Base-by-base conservation (phyloP, 805 yeast species). In the Diddensiella santjacobensis region DNA sequence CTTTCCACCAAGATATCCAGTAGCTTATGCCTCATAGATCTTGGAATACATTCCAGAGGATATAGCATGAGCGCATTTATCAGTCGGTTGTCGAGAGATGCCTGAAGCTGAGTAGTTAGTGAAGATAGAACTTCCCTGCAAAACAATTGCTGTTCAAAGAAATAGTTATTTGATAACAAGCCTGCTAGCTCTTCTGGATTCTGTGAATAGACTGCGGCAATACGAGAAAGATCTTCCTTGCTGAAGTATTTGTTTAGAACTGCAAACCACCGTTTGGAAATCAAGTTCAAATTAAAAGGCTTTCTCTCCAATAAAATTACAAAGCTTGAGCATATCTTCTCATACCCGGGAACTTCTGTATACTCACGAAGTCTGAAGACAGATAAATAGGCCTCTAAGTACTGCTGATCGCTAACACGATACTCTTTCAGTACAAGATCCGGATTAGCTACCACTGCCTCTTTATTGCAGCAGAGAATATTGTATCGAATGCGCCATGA, bases 211-310 rank as follows among this genome's bases (percentile, higher is more conserved):
- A 44, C 24, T n/a, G 17, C 35, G 4, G 40, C 39, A 2, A 54
- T n/a, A 4, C 24, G 6, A 1, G 22, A 29, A 2, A 48, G 15
- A 18, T 50, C 37, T 5, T 45, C 42, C 30, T 23, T 37, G 11
- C 36, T 35, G 39, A 47, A 52, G 11, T 39, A 17, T 2, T 35
- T 20, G 18, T 50, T 47, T 3, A 49, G 47, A 10, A 54, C 22
- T 13, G 50, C 8, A 5, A 54, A 38, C 58, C 58, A 54, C 20
- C 58, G 44, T 13, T 35, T 38, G 4, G 52, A 29, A 19, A 53
- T 26, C 6, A 20, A 15, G 3, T 33, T 11, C 8, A 53, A 23
- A 10, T 15, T 11, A 10, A 26, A 22, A 3, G 51, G 40, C 11
- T 41, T 6, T 22, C 36, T 35, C 17, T 10, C 20, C 1, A 45